Evolutionary conservation across 768 basidiomycete species (phyloP).

Genomic region (Rhodotorula kratochvilovae): DNA sequence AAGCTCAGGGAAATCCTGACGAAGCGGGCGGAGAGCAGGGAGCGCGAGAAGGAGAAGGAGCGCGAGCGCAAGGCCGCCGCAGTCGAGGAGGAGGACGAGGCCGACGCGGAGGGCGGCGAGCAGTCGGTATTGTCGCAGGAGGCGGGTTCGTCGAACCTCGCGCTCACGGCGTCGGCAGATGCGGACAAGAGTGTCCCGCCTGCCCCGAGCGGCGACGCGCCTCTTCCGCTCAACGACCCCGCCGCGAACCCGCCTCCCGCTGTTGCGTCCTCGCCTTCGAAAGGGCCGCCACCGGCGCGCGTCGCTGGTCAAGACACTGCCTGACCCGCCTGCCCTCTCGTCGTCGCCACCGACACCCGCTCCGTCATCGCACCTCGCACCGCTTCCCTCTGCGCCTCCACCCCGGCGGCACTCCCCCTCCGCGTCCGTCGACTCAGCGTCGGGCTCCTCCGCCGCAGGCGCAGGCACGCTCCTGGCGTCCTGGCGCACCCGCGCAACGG

Average conservation of each 20-base stretch:
- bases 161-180: conserved; percentile 10
- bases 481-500: conserved; percentile 57
- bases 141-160: not conserved
- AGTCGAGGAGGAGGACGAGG: not conserved
- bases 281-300: not conserved
- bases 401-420: conserved; percentile 1
- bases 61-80: not conserved
- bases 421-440: conserved; percentile 17
- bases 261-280: not conserved
- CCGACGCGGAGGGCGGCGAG: not conserved
- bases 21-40: conserved; percentile 23
- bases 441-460: not conserved
- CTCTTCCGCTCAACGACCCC: conserved; percentile 3
- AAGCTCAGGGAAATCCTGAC: conserved; percentile 22
- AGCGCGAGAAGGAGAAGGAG: conserved; percentile 15
- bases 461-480: conserved; percentile 60
- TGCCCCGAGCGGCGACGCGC: not conserved
- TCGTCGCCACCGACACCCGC: not conserved
- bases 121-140: not conserved
- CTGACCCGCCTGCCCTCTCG: not conserved
- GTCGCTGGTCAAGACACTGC: not conserved
- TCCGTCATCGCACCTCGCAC: not conserved
- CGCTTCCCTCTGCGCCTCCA: not conserved
- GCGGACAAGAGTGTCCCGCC: not conserved
- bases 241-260: not conserved